Conservation (phyloP, 2,329 filamentous ascomycete genomes). For the Byssothecium circinans region DNA sequence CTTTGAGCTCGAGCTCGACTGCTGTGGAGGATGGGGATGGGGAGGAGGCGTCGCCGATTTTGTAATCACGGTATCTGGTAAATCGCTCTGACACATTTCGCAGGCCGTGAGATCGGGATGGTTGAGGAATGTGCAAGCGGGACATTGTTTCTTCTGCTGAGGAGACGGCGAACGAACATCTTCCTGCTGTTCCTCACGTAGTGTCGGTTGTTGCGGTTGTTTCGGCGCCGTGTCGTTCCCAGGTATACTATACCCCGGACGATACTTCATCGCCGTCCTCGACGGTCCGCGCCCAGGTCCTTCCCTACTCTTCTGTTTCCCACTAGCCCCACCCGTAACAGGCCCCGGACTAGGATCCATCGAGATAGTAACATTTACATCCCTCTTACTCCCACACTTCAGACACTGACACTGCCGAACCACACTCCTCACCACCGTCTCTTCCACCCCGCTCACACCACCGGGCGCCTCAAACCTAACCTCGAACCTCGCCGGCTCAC, state of each 20-base stretch:
- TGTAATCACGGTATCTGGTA: slow-evolving; percentile 25
- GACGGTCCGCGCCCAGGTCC: slow-evolving; percentile 15
- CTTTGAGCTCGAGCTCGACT: slow-evolving; percentile 8
- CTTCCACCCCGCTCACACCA: slow-evolving; percentile 17
- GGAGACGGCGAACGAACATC: slow-evolving; percentile 23
- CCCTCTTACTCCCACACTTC: slow-evolving; percentile 40
- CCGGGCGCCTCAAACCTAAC: slow-evolving; percentile 38
- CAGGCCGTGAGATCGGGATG: slow-evolving; percentile 33
- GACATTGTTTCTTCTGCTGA: slow-evolving; percentile 37
- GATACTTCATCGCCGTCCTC: slow-evolving; percentile 27
- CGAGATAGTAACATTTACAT: slow-evolving; percentile 38
- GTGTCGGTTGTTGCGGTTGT: neutral
- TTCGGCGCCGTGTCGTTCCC: slow-evolving; percentile 16
- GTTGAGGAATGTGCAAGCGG: slow-evolving; percentile 41
- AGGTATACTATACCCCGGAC: slow-evolving; percentile 31
- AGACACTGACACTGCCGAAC: slow-evolving; percentile 38
- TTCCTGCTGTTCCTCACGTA: slow-evolving; percentile 12
- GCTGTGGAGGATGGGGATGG: neutral
- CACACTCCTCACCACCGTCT: slow-evolving; percentile 37
- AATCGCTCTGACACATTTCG: slow-evolving; percentile 36
- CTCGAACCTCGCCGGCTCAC: slow-evolving; percentile 35
- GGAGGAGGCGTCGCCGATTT: slow-evolving; percentile 27
- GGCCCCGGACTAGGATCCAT: slow-evolving; percentile 34
- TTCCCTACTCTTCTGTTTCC: slow-evolving; percentile 17
- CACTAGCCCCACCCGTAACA: neutral